Evolutionary conservation across 805 yeast genomes (phyloP).

Genomic region (Diddensiella santjacobensis): DNA sequence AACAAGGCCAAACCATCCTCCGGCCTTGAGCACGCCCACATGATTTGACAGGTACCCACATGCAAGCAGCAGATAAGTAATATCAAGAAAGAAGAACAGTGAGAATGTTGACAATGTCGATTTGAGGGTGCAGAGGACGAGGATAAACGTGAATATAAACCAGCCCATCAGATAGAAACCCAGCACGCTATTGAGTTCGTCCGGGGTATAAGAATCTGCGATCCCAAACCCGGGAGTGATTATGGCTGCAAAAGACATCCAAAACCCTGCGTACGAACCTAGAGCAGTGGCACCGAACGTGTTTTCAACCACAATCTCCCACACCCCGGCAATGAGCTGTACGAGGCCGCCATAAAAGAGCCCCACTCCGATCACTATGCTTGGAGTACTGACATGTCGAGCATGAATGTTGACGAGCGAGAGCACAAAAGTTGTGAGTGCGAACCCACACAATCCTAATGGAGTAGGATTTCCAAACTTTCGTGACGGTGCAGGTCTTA

Average conservation of each 20-base stretch:
- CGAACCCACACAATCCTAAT: slow-evolving; percentile 58
- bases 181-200: slow-evolving; percentile 44
- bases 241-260: slow-evolving; percentile 64
- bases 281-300: slow-evolving; percentile 67
- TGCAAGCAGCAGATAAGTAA: slow-evolving; percentile 55
- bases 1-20: slow-evolving; percentile 58
- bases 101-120: slow-evolving; percentile 62
- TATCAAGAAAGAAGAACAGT: slow-evolving; percentile 48
- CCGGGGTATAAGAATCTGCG: slow-evolving; percentile 46
- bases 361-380: slow-evolving; percentile 54
- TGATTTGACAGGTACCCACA: slow-evolving; percentile 15
- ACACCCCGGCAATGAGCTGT: slow-evolving; percentile 60
- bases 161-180: slow-evolving; percentile 62
- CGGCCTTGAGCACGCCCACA: slow-evolving; percentile 46
- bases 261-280: slow-evolving; percentile 63
- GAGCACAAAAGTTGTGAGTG: slow-evolving; percentile 58
- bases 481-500: slow-evolving; percentile 52
- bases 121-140: slow-evolving; percentile 52
- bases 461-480: slow-evolving; percentile 66
- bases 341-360: slow-evolving; percentile 60
- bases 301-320: slow-evolving; percentile 62
- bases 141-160: slow-evolving; percentile 58
- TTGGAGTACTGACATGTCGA: slow-evolving; percentile 48
- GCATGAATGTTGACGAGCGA: slow-evolving; percentile 55
- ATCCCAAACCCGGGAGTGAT: slow-evolving; percentile 59